Conservation (phyloP, 768 basidiomycete species). For the Serpula lacrymans region DNA sequence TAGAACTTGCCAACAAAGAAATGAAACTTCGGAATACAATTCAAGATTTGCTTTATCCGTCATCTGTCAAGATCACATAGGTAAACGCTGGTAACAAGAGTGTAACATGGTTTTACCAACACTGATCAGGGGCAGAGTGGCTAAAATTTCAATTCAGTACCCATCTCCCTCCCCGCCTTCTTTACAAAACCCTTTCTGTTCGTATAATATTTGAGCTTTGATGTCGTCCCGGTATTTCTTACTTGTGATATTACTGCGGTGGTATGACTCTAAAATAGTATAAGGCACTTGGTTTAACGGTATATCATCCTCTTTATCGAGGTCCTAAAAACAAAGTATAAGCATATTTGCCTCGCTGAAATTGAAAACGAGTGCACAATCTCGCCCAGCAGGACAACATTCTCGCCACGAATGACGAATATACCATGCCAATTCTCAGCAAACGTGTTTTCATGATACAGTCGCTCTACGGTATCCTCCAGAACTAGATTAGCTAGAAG, state of each 20-base stretch:
- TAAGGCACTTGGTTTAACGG: conserved; percentile 76
- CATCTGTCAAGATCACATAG: conserved; percentile 32
- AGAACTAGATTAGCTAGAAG: conserved; percentile 90
- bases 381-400: conserved; percentile 95
- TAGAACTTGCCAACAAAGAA: conserved; percentile 68
- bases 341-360: not conserved
- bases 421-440: conserved; percentile 88
- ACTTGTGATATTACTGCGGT: conserved; percentile 66
- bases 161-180: conserved; percentile 97
- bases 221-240: conserved; percentile 80
- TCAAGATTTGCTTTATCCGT: conserved; percentile 65
- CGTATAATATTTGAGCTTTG: conserved; percentile 79
- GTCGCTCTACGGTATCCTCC: conserved; percentile 92
- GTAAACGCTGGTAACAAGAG: conserved; percentile 3
- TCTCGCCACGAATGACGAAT: conserved; percentile 95
- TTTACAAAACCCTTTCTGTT: conserved; percentile 87
- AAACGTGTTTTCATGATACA: conserved; percentile 85
- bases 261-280: conserved; percentile 62
- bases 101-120: too few species aligned
- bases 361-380: conserved; percentile 61
- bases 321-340: conserved; percentile 52
- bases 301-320: conserved; percentile 89
- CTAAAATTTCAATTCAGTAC: conserved; percentile 52
- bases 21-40: conserved; percentile 76
- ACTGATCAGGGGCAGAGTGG: too few species aligned